A percentile compares a stretch with the other conserved stretches of the same genome.
Conservation (phyloP, 306 rosid species). For the Fagus sylvatica region DNA sequence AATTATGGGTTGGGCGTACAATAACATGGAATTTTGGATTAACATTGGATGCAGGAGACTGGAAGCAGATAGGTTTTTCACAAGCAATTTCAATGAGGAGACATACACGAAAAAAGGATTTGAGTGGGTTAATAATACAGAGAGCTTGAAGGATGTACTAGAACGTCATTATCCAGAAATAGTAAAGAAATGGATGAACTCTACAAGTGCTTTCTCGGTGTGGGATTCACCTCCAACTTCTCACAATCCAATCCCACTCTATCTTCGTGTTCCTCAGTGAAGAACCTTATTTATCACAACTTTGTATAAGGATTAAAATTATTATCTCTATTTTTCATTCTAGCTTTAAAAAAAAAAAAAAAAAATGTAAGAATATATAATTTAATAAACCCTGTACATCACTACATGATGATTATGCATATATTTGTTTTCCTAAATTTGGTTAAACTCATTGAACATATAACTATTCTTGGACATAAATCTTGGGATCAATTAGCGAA, state of each 20-base stretch:
- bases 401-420: too few species aligned
- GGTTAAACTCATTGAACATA: too few species aligned
- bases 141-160: slow-evolving; percentile 54
- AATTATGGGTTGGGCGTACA: neutral
- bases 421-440: too few species aligned
- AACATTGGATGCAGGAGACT: slow-evolving; percentile 44
- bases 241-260: slow-evolving; percentile 41
- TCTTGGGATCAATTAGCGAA: too few species aligned
- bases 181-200: slow-evolving; percentile 53
- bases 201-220: slow-evolving; percentile 60
- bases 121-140: slow-evolving; percentile 61
- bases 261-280: slow-evolving; percentile 40
- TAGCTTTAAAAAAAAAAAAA: too few species aligned
- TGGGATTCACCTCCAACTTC: slow-evolving; percentile 48
- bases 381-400: too few species aligned
- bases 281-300: neutral
- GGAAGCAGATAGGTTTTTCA: slow-evolving; percentile 63
- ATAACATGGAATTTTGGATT: neutral
- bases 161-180: slow-evolving; percentile 57
- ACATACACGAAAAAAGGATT: slow-evolving; percentile 51
- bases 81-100: slow-evolving; percentile 52
- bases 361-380: too few species aligned
- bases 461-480: too few species aligned
- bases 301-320: too few species aligned
- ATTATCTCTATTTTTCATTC: too few species aligned